Evolutionary conservation across 2,329 filamentous ascomycete species (phyloP).

Genomic region (Trichophyton simii): DNA sequence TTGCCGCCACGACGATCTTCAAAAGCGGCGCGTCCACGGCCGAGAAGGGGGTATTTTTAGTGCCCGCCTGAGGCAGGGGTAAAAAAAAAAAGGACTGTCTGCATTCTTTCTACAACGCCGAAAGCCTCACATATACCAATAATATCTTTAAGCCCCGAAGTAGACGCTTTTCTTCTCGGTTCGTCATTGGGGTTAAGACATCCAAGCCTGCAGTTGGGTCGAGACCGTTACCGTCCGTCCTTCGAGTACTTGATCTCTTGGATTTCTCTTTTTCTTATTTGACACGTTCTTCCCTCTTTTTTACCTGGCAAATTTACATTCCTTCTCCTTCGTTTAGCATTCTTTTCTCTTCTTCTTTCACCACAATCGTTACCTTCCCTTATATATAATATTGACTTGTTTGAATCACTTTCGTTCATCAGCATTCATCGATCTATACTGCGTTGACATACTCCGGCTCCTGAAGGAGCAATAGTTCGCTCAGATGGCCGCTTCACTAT

Average conservation of each 20-base stretch:
- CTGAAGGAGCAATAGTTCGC: no score
- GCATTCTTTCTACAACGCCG: not conserved
- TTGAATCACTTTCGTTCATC: not conserved
- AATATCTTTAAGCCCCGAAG: not conserved
- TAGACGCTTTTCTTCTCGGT: not conserved
- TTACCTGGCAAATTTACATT: not conserved
- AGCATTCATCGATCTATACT: not conserved
- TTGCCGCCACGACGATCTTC: slow-evolving; percentile 2
- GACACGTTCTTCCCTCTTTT: not conserved
- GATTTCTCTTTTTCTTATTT: not conserved
- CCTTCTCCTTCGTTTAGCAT: not conserved
- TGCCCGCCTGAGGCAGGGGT: not conserved
- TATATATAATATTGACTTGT: not conserved
- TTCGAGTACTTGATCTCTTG: not conserved
- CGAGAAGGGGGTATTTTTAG: slow-evolving; percentile 2
- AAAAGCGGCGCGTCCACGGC: not conserved
- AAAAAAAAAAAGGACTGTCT: not conserved
- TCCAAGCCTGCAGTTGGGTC: not conserved
- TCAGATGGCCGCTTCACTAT: slow-evolving; percentile 1
- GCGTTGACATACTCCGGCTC: not conserved
- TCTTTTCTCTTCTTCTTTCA: not conserved
- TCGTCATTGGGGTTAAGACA: not conserved
- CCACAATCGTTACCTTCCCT: not conserved
- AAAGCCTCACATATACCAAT: not conserved
- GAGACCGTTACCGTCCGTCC: not conserved